phyloP scores from a whole-genome alignment of 2,329 filamentous ascomycete genomes.

The Nothophoma quercina region DNA sequence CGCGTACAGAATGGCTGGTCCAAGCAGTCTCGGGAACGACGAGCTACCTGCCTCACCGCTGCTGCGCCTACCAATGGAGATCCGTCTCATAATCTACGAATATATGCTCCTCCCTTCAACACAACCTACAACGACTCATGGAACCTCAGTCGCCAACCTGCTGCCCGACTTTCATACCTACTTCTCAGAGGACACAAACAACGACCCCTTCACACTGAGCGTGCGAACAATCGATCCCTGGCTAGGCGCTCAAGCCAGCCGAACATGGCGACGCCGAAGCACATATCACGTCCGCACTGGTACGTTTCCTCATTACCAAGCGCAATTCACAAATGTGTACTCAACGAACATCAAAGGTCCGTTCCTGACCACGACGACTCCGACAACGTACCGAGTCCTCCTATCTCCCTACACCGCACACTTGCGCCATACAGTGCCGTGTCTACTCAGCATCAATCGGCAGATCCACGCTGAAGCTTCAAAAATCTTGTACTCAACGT shows the following conservation, averaged over 20 bases:
- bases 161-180: slow-evolving; percentile 54
- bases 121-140: slow-evolving; percentile 37
- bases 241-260: slow-evolving; percentile 32
- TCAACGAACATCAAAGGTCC: slow-evolving; percentile 43
- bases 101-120: slow-evolving; percentile 52
- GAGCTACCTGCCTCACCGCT: slow-evolving; percentile 41
- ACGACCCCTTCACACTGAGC: slow-evolving; percentile 46
- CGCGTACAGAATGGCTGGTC: slow-evolving; percentile 4
- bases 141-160: slow-evolving; percentile 44
- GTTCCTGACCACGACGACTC: slow-evolving; percentile 53
- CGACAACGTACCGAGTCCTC: slow-evolving; percentile 65
- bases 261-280: slow-evolving; percentile 44
- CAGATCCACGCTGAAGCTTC: slow-evolving; percentile 64
- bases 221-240: slow-evolving; percentile 56
- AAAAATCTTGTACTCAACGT: slow-evolving; percentile 62
- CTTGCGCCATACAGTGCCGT: slow-evolving; percentile 53
- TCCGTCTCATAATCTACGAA: slow-evolving; percentile 57
- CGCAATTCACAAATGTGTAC: slow-evolving; percentile 9
- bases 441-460: slow-evolving; percentile 36
- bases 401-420: slow-evolving; percentile 54
- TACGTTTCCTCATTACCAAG: slow-evolving; percentile 25
- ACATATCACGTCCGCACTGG: slow-evolving; percentile 49
- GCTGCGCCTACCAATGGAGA: slow-evolving; percentile 55
- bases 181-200: slow-evolving; percentile 42
- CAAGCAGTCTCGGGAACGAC: slow-evolving; percentile 2